These are phyloP conservation scores for Saitozyma podzolica DNA, from an alignment of 768 basidiomycete species.

Conservation along the genomic window DNA sequence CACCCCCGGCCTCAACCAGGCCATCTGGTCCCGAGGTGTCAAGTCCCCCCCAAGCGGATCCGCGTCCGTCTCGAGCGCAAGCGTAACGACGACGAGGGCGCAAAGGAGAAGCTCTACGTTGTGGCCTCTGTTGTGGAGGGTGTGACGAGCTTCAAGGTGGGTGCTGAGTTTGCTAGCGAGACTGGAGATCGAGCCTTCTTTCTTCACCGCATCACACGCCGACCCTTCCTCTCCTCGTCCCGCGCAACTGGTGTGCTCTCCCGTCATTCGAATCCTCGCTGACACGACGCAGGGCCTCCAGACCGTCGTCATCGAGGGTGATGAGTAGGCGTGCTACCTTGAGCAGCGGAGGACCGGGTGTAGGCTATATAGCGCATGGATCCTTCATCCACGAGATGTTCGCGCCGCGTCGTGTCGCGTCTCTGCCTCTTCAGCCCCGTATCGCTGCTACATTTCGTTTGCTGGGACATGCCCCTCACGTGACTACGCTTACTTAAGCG, in stretches of 20 bases:
- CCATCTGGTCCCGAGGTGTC: slow-evolving; percentile 88
- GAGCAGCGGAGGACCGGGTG: too few relatives aligned
- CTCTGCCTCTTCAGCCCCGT: too few relatives aligned
- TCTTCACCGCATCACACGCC: too few relatives aligned
- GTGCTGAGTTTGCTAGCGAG: slow-evolving; percentile 34
- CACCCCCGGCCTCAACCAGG: slow-evolving; percentile 95
- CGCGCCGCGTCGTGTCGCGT: too few relatives aligned
- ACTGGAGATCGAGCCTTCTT: too few relatives aligned
- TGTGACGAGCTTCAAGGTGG: slow-evolving; percentile 72
- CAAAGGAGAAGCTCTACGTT: slow-evolving; percentile 96
- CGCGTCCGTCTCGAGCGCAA: slow-evolving; percentile 94
- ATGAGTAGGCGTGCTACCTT: slow-evolving; percentile 15
- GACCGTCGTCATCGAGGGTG: slow-evolving; percentile 35
- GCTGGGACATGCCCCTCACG: too few relatives aligned
- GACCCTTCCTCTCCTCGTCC: background rate
- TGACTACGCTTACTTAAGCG: too few relatives aligned
- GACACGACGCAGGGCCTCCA: slow-evolving; percentile 24
- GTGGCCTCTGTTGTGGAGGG: slow-evolving; percentile 82
- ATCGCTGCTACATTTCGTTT: too few relatives aligned
- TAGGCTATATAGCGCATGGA: too few relatives aligned
- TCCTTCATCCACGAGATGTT: too few relatives aligned
- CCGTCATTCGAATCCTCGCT: background rate
- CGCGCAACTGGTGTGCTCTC: background rate
- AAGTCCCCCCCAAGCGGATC: slow-evolving; percentile 91
- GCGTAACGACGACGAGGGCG: slow-evolving; percentile 98